Percentiles rank a stretch among this genome's conserved stretches.
Evolutionary conservation across 345 rosid genomes (phyloP).

Genomic region (Populus pruinosa): DNA sequence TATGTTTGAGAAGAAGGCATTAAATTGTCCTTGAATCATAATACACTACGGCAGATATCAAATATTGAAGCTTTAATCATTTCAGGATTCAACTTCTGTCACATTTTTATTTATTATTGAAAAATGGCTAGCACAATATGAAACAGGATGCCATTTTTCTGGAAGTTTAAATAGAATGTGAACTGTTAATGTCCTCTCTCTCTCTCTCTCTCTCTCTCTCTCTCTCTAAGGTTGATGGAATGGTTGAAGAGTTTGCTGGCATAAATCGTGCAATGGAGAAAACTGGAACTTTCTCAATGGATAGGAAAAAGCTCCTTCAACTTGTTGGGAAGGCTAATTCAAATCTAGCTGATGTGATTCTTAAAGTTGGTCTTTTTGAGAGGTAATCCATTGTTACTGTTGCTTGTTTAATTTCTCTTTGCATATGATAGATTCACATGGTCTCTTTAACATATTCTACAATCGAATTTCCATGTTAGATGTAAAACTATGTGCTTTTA

Average conservation of each 20-base stretch:
- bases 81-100: not conserved
- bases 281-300: slow-evolving; percentile 94
- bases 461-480: not conserved
- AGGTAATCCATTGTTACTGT: slow-evolving; percentile 39
- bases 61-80: not conserved
- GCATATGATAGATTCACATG: not conserved
- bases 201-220: not conserved
- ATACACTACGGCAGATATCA: not conserved
- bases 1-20: not conserved
- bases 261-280: slow-evolving; percentile 87
- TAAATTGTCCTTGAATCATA: not conserved
- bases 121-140: not conserved
- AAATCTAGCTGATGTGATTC: slow-evolving; percentile 87
- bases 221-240: slow-evolving; percentile 69
- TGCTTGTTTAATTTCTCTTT: not conserved
- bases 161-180: not conserved
- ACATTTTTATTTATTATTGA: not conserved
- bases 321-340: slow-evolving; percentile 98
- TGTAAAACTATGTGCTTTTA: not conserved
- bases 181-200: not conserved
- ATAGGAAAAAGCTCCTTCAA: slow-evolving; percentile 76
- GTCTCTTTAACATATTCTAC: not conserved
- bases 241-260: slow-evolving; percentile 93
- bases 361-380: slow-evolving; percentile 93
- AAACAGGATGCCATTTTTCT: not conserved